Evolutionary conservation across 805 yeast genomes (phyloP).

Genomic region (Candida insectorum): DNA sequence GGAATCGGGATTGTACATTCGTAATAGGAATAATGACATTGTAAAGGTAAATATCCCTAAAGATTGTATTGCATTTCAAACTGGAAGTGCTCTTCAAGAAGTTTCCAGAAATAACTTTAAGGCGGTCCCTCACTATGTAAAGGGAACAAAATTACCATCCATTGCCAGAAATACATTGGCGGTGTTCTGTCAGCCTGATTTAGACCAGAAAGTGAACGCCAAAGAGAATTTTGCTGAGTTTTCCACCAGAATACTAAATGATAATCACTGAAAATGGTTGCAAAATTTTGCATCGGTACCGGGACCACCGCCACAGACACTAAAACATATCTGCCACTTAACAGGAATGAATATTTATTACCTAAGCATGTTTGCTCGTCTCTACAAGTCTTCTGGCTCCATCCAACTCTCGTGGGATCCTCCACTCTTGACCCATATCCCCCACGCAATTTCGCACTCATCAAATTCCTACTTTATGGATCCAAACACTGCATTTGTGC

Average conservation of each 20-base stretch:
- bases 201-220: conserved; percentile 45
- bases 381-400: too few species aligned
- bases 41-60: conserved; percentile 52
- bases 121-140: conserved; percentile 59
- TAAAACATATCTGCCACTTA: too few species aligned
- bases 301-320: too few species aligned
- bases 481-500: conserved; percentile 26
- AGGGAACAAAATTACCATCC: conserved; percentile 32
- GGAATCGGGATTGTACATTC: conserved; percentile 49
- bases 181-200: conserved; percentile 58
- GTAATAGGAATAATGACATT: conserved; percentile 39
- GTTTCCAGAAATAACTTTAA: conserved; percentile 47
- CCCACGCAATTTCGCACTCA: too few species aligned
- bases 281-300: not conserved
- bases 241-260: conserved; percentile 38
- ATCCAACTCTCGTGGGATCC: too few species aligned
- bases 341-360: too few species aligned
- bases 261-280: conserved; percentile 36
- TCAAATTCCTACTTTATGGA: too few species aligned
- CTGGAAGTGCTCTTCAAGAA: conserved; percentile 55
- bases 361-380: too few species aligned
- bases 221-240: conserved; percentile 48
- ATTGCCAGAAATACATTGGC: conserved; percentile 56
- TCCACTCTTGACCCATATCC: too few species aligned
- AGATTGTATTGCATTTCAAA: conserved; percentile 58